These are phyloP conservation scores for Capsicum baccatum DNA, from an alignment of 257 asterid genomes.

Conservation along the genomic window DNA sequence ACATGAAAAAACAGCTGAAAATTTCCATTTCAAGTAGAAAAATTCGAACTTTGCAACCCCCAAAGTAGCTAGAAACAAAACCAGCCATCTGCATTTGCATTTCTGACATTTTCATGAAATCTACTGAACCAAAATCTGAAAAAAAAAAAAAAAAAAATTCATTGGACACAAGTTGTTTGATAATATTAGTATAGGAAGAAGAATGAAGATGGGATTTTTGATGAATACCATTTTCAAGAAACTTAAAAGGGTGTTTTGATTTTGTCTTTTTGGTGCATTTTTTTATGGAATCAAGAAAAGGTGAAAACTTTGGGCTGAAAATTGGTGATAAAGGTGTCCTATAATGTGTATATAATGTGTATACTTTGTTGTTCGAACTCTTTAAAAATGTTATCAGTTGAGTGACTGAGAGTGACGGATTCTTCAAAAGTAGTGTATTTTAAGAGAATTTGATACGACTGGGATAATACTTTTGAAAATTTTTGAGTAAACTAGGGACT, in stretches of 20 bases:
- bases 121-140: not conserved
- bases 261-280: no score
- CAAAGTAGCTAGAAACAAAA: not conserved
- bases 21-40: slow-evolving; percentile 24
- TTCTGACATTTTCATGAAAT: not conserved
- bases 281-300: not conserved
- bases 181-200: not conserved
- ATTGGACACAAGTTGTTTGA: slow-evolving; percentile 16
- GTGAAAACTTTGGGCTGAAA: not conserved
- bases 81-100: not conserved
- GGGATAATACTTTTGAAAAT: not conserved
- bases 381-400: not conserved
- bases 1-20: not conserved
- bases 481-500: not conserved
- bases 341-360: not conserved
- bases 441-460: no score
- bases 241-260: no score
- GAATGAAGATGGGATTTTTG: not conserved
- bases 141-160: not conserved
- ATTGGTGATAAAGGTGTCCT: not conserved
- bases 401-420: no score
- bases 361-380: not conserved
- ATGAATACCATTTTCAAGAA: not conserved
- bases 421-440: not conserved
- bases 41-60: not conserved